phyloP scores from a whole-genome alignment of 768 basidiomycete species.

The Pulveroboletus sp. region DNA sequence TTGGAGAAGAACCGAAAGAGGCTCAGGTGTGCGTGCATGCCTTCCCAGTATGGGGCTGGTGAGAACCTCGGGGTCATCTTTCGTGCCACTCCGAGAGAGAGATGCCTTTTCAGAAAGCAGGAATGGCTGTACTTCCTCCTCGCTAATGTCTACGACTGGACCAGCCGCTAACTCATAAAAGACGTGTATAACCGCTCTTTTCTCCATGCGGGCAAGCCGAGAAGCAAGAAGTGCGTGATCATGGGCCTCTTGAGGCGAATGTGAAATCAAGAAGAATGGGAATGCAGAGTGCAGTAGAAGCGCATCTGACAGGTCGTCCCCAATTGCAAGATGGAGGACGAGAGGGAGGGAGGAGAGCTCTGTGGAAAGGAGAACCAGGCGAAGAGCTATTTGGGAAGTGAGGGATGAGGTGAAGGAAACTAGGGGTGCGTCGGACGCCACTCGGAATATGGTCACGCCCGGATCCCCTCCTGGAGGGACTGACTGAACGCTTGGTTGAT shows the following conservation, averaged over 20 bases:
- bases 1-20: constrained; percentile 36
- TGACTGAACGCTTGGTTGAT: constrained; percentile 42
- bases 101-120: constrained; percentile 43
- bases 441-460: constrained; percentile 50
- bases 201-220: constrained; percentile 64
- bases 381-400: constrained; percentile 47
- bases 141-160: constrained; percentile 46
- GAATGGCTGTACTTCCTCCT: constrained; percentile 58
- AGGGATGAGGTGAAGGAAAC: constrained; percentile 55
- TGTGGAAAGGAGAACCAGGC: constrained; percentile 64
- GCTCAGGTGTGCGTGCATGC: constrained; percentile 3
- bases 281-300: constrained; percentile 74
- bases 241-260: constrained; percentile 74
- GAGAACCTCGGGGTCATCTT: neutral
- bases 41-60: neutral
- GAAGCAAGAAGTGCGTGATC: constrained; percentile 90
- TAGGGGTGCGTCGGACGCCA: constrained; percentile 39
- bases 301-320: constrained; percentile 65
- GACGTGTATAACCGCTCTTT: constrained; percentile 78
- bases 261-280: constrained; percentile 78
- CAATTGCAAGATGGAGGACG: constrained; percentile 66
- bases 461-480: constrained; percentile 66
- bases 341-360: constrained; percentile 62
- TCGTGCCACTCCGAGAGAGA: constrained; percentile 20
- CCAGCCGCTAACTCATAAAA: constrained; percentile 53